Percentiles rank a stretch among this genome's conserved stretches.
Evolutionary conservation across 2,329 filamentous ascomycete species (phyloP).

Genomic region (Claviceps arundinis): DNA sequence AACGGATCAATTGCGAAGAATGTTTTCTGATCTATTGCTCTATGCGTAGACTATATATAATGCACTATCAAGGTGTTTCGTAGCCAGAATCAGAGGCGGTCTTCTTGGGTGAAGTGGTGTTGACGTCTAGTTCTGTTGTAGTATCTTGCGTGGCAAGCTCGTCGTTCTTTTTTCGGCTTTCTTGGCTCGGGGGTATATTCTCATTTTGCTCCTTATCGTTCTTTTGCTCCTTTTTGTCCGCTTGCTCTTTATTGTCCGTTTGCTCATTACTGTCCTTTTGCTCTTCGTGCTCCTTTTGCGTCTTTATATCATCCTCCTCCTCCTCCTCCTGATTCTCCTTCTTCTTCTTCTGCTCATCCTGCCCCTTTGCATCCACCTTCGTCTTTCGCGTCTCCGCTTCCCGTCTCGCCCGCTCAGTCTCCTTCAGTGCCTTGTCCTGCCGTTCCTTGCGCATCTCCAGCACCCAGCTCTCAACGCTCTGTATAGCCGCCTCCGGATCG

Average conservation of each 20-base stretch:
- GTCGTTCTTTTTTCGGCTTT: slow-evolving; percentile 3
- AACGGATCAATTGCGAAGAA: too few relatives aligned
- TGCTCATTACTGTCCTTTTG: background rate
- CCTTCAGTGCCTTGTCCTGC: slow-evolving; percentile 25
- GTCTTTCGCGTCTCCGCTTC: slow-evolving; percentile 10
- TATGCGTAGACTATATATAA: background rate
- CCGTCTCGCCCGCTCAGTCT: slow-evolving; percentile 12
- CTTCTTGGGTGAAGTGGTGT: slow-evolving; percentile 11
- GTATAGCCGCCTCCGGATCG: slow-evolving; percentile 33
- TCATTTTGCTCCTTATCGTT: background rate
- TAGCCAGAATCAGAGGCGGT: slow-evolving; percentile 21
- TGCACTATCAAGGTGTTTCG: slow-evolving; percentile 13
- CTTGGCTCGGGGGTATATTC: background rate
- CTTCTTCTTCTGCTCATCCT: background rate
- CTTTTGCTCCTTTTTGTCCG: background rate
- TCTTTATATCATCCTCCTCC: background rate
- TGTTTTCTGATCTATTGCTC: background rate
- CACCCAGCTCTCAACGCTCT: slow-evolving; percentile 34
- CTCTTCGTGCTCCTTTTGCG: too few relatives aligned
- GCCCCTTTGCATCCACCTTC: background rate
- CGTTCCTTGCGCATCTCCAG: slow-evolving; percentile 34
- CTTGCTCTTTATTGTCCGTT: background rate
- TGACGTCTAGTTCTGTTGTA: background rate
- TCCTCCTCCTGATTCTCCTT: background rate
- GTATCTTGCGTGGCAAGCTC: background rate